Percentiles rank a stretch among this genome's conserved stretches.
These are phyloP conservation scores for Saturnispora bothae DNA, from an alignment of 805 yeast species.

Conservation along the genomic window DNA sequence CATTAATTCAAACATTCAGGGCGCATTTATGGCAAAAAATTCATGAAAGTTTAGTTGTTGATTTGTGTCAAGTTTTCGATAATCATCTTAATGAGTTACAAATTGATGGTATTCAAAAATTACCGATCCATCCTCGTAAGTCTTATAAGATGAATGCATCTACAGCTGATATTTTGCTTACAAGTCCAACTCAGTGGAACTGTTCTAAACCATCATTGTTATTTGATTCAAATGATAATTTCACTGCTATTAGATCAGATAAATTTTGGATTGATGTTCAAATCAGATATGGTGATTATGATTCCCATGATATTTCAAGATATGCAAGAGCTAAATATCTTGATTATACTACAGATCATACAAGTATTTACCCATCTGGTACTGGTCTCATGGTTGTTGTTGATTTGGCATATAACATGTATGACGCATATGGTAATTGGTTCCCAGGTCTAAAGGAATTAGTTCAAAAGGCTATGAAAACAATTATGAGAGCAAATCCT, in stretches of 20 bases:
- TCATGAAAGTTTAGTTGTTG: slow-evolving; percentile 91
- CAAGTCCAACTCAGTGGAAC: slow-evolving; percentile 72
- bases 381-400: slow-evolving; percentile 86
- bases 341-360: slow-evolving; percentile 84
- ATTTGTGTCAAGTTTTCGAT: slow-evolving; percentile 85
- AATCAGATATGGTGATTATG: slow-evolving; percentile 92
- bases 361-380: slow-evolving; percentile 82
- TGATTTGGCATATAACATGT: slow-evolving; percentile 92
- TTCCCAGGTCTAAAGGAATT: slow-evolving; percentile 88
- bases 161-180: slow-evolving; percentile 77
- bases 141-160: slow-evolving; percentile 96
- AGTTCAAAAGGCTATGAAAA: slow-evolving; percentile 83
- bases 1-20: slow-evolving; percentile 89
- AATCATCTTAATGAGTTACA: slow-evolving; percentile 74
- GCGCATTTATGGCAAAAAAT: slow-evolving; percentile 99
- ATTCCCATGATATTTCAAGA: slow-evolving; percentile 91
- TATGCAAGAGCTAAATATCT: slow-evolving; percentile 87
- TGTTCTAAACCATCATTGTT: slow-evolving; percentile 73
- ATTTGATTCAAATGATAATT: slow-evolving; percentile 56
- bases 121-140: slow-evolving; percentile 92
- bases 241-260: slow-evolving; percentile 45
- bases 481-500: slow-evolving; percentile 91
- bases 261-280: slow-evolving; percentile 95
- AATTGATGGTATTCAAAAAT: slow-evolving; percentile 79
- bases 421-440: slow-evolving; percentile 97